Conservation (phyloP, 1,284 basidiomycete genomes). For the Microbotryum intermedium region DNA sequence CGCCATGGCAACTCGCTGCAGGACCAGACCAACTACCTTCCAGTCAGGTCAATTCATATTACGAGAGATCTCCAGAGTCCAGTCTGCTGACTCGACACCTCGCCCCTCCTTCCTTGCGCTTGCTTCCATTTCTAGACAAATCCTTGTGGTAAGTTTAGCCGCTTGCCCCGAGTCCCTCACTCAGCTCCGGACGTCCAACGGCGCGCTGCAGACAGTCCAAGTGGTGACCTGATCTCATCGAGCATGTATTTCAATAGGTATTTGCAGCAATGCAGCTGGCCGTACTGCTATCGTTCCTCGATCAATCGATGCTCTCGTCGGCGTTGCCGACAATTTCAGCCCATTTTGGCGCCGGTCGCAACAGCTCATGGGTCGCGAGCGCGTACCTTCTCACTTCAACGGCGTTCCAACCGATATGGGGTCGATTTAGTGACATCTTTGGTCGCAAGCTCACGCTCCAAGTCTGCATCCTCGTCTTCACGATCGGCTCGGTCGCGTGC, state of each 20-base stretch:
- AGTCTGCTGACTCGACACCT: slow-evolving; percentile 32
- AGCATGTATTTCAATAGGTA: not conserved
- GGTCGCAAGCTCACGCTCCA: slow-evolving; percentile 60
- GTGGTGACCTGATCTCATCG: too few relatives aligned
- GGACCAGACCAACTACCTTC: slow-evolving; percentile 69
- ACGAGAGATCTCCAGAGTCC: slow-evolving; percentile 44
- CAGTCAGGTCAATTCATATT: slow-evolving; percentile 55
- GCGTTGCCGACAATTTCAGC: slow-evolving; percentile 51
- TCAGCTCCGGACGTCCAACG: too few relatives aligned
- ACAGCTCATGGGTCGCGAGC: slow-evolving; percentile 61
- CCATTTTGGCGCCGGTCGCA: slow-evolving; percentile 58
- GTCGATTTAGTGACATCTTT: slow-evolving; percentile 64
- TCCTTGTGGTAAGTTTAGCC: slow-evolving; percentile 1
- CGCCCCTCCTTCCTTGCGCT: not conserved
- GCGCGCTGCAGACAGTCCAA: too few relatives aligned
- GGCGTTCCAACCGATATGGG: slow-evolving; percentile 57
- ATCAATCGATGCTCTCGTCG: slow-evolving; percentile 60
- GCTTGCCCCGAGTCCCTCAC: too few relatives aligned
- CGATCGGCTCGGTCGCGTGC: slow-evolving; percentile 41
- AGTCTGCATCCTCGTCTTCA: slow-evolving; percentile 53
- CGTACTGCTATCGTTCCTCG: slow-evolving; percentile 47
- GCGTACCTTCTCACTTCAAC: slow-evolving; percentile 58
- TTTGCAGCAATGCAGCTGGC: slow-evolving; percentile 34
- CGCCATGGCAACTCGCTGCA: slow-evolving; percentile 41
- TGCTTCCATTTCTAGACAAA: not conserved